A percentile compares a stretch with the other conserved stretches of the same genome.
Conservation (phyloP, 257 asterid genomes). For the Galeopsis tetrahit region DNA sequence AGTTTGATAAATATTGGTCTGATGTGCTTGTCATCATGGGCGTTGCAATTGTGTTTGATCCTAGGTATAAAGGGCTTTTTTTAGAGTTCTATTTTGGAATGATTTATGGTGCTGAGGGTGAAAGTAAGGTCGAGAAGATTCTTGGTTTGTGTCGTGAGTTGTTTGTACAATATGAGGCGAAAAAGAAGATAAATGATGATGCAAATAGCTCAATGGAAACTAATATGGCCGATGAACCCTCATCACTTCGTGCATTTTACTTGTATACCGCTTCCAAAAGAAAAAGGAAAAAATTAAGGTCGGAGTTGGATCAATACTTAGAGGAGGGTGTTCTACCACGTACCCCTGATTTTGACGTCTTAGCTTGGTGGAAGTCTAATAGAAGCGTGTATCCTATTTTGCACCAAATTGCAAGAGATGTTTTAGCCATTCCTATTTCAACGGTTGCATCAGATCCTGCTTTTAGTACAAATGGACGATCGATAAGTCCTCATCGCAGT, state of each 20-base stretch:
- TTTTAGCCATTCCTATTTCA: not conserved
- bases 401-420: not conserved
- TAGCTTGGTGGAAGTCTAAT: not conserved
- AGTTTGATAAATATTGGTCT: not conserved
- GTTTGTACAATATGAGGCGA: not conserved
- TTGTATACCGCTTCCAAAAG: not conserved
- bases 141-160: not conserved
- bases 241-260: slow-evolving; percentile 1
- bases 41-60: slow-evolving; percentile 5
- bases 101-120: not conserved
- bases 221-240: not conserved
- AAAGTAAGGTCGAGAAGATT: not conserved
- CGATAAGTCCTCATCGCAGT: not conserved
- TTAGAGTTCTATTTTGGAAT: not conserved
- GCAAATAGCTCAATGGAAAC: not conserved
- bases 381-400: not conserved
- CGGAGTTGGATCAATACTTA: not conserved
- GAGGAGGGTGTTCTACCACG: not conserved
- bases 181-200: not conserved
- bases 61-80: not conserved
- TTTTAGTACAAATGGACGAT: not conserved
- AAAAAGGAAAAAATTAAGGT: not conserved
- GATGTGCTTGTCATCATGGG: not conserved
- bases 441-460: not conserved
- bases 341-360: not conserved